These are phyloP conservation scores for Thalassiosira ordinaria DNA, from an alignment of 352 stramenopile species.

Conservation along the genomic window DNA sequence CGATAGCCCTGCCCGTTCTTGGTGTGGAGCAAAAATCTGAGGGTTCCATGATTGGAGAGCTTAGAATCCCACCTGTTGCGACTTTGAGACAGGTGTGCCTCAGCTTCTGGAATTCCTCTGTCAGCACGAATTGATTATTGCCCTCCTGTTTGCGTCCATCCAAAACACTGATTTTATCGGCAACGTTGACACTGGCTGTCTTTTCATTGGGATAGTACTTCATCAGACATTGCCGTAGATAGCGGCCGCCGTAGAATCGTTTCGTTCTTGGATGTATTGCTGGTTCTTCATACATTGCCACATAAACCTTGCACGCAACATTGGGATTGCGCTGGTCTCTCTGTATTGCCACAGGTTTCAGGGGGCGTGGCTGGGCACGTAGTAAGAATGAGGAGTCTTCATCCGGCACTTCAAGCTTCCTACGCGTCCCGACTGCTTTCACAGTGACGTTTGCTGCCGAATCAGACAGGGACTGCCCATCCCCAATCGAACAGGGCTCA, in stretches of 20 bases:
- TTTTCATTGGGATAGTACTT: conserved; percentile 82
- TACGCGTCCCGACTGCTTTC: conserved; percentile 51
- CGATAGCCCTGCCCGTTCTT: conserved; percentile 74
- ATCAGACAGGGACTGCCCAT: conserved; percentile 35
- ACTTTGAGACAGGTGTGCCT: conserved; percentile 60
- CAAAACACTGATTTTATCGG: conserved; percentile 66
- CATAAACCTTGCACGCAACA: conserved; percentile 80
- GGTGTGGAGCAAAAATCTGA: conserved; percentile 77
- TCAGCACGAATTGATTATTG: conserved; percentile 32
- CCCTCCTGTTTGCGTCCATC: conserved; percentile 64
- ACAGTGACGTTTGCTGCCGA: conserved; percentile 55
- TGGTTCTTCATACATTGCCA: conserved; percentile 82
- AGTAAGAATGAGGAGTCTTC: conserved; percentile 86
- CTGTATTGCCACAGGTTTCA: conserved; percentile 79
- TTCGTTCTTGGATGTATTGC: conserved; percentile 60
- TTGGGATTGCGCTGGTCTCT: conserved; percentile 75
- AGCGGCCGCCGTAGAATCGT: conserved; percentile 67
- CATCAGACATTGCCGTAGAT: conserved; percentile 76
- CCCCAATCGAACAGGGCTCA: conserved; percentile 44
- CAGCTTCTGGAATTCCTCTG: conserved; percentile 55
- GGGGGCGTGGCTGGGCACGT: conserved; percentile 61
- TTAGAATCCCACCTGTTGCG: conserved; percentile 66
- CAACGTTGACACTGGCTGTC: conserved; percentile 69
- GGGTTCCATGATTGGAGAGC: conserved; percentile 77
- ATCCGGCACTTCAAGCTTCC: conserved; percentile 82